phyloP scores from a whole-genome alignment of 2,329 filamentous ascomycete species.

The Plenodomus lindquistii region DNA sequence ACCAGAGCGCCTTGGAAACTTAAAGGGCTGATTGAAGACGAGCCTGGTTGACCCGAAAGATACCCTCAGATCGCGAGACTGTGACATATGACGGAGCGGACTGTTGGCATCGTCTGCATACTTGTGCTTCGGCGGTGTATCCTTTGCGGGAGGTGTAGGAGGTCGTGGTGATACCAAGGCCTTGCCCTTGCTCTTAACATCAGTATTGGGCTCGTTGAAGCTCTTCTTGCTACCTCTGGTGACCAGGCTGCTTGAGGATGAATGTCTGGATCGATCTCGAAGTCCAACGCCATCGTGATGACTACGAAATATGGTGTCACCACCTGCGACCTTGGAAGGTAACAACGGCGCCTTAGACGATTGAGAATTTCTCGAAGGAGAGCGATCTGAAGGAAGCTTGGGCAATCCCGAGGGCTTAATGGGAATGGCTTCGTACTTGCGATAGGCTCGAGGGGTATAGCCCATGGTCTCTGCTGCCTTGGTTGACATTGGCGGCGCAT shows the following conservation, averaged over 20 bases:
- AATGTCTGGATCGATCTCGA: slow-evolving; percentile 7
- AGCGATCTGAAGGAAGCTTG: neutral
- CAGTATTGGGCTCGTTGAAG: too few relatives aligned
- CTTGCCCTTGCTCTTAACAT: neutral
- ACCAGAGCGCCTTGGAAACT: neutral
- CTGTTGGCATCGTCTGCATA: neutral
- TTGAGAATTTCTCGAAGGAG: slow-evolving; percentile 17
- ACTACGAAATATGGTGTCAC: slow-evolving; percentile 12
- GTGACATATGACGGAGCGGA: slow-evolving; percentile 22
- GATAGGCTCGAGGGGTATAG: slow-evolving; percentile 20
- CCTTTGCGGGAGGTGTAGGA: slow-evolving; percentile 50
- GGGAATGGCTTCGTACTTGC: slow-evolving; percentile 13
- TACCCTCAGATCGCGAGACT: slow-evolving; percentile 3
- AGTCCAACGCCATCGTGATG: slow-evolving; percentile 3
- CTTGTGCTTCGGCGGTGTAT: slow-evolving; percentile 40
- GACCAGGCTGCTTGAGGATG: slow-evolving; percentile 9
- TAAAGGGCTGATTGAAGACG: neutral
- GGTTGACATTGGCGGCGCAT: slow-evolving; percentile 19
- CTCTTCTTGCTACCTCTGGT: slow-evolving; percentile 9
- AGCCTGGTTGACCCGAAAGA: neutral
- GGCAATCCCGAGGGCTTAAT: slow-evolving; percentile 15
- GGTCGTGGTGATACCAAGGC: slow-evolving; percentile 16
- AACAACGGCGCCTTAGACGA: slow-evolving; percentile 34
- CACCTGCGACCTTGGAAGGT: slow-evolving; percentile 21
- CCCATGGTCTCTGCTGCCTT: slow-evolving; percentile 44